phyloP scores from a whole-genome alignment of 73 alveolate genomes.

The Symbiodinium natans region DNA sequence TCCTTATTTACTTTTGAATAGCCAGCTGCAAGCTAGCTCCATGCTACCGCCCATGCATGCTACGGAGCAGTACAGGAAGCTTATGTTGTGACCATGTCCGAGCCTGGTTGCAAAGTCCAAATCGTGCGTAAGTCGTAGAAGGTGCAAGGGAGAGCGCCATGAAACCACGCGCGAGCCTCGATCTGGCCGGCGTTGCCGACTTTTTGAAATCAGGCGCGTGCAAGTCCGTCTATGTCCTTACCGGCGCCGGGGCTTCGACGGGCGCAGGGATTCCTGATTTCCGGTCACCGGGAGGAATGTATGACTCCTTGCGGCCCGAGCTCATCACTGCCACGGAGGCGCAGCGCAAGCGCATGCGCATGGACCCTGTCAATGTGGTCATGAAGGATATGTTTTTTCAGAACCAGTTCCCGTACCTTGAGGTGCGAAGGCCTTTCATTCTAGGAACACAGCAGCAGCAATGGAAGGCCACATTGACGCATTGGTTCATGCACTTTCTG shows the following conservation, averaged over 20 bases:
- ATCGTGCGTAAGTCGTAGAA: too few relatives aligned
- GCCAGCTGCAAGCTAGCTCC: too few relatives aligned
- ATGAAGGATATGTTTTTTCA: slow-evolving; percentile 94
- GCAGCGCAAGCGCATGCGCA: slow-evolving; percentile 92
- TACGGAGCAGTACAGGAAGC: too few relatives aligned
- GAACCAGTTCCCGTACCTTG: slow-evolving; percentile 95
- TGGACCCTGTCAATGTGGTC: slow-evolving; percentile 95
- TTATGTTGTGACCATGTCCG: too few relatives aligned
- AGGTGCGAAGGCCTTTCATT: slow-evolving; percentile 94
- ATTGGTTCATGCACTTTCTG: slow-evolving; percentile 94
- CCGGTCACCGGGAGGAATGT: slow-evolving; percentile 95
- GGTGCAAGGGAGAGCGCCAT: too few relatives aligned
- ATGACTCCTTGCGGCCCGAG: slow-evolving; percentile 74
- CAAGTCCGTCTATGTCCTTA: slow-evolving; percentile 49
- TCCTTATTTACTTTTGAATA: too few relatives aligned
- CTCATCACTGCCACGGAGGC: slow-evolving; percentile 88
- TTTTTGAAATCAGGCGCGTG: slow-evolving; percentile 37
- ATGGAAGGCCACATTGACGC: slow-evolving; percentile 94
- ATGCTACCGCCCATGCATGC: too few relatives aligned
- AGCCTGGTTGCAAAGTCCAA: too few relatives aligned
- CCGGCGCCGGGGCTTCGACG: slow-evolving; percentile 95
- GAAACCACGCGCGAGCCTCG: background rate
- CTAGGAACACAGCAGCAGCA: slow-evolving; percentile 50
- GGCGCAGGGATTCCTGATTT: slow-evolving; percentile 96
- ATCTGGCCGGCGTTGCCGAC: slow-evolving; percentile 35